These are phyloP conservation scores for Ustilago lituana DNA, from an alignment of 1,284 basidiomycete genomes.

Conservation along the genomic window DNA sequence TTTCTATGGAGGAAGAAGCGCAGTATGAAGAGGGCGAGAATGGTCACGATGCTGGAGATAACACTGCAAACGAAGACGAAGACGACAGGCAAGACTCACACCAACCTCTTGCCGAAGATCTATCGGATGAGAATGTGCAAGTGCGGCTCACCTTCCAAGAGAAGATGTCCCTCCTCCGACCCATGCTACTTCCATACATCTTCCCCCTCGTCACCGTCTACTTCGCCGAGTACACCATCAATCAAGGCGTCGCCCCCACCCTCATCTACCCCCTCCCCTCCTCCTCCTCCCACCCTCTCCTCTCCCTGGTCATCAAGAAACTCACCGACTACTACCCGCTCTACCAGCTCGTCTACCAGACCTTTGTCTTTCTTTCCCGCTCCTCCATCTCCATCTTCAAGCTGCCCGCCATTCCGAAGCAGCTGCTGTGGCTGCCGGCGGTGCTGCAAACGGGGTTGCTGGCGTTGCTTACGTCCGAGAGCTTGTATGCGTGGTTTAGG, in stretches of 20 bases:
- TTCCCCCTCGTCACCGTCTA: slow-evolving; percentile 64
- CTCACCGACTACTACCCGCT: slow-evolving; percentile 93
- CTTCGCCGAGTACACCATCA: slow-evolving; percentile 66
- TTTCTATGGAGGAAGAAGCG: slow-evolving; percentile 22
- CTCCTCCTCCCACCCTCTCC: slow-evolving; percentile 72
- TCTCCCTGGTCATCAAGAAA: slow-evolving; percentile 81
- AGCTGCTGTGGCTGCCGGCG: slow-evolving; percentile 78
- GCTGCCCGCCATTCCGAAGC: slow-evolving; percentile 80
- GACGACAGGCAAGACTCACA: neutral
- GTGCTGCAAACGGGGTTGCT: slow-evolving; percentile 77
- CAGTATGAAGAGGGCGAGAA: slow-evolving; percentile 1
- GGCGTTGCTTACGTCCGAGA: slow-evolving; percentile 74
- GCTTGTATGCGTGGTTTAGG: slow-evolving; percentile 61
- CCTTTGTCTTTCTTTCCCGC: slow-evolving; percentile 93
- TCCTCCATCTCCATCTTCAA: slow-evolving; percentile 85
- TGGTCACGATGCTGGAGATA: neutral
- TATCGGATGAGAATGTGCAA: neutral
- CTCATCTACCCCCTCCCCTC: slow-evolving; percentile 87
- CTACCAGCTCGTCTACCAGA: slow-evolving; percentile 71
- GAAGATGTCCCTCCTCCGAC: slow-evolving; percentile 59
- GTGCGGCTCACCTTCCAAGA: slow-evolving; percentile 50
- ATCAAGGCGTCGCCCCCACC: slow-evolving; percentile 75
- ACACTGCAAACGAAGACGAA: slow-evolving; percentile 1
- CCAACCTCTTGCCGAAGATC: neutral
- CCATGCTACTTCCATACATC: slow-evolving; percentile 63